These are phyloP conservation scores for Sporothrix inflata DNA, from an alignment of 2,329 filamentous ascomycete genomes.

Conservation along the genomic window DNA sequence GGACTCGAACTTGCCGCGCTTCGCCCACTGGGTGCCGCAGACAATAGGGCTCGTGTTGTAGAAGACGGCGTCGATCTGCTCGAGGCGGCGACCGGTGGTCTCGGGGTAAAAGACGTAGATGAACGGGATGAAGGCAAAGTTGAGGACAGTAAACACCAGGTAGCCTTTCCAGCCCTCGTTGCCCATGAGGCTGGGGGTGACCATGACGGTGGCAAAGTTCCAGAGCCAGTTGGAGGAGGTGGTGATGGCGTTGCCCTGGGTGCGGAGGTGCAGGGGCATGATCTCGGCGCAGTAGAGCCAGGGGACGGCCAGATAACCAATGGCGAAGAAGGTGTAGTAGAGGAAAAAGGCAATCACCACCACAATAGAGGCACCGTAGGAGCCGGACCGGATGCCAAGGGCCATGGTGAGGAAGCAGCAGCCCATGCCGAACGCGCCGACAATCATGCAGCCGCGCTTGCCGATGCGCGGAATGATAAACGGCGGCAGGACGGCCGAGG, in stretches of 20 bases:
- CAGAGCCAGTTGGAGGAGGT: slow-evolving; percentile 5
- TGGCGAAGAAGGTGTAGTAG: slow-evolving; percentile 2
- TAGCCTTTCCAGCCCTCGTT: slow-evolving; percentile 24
- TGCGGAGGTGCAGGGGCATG: neutral
- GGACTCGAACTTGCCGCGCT: slow-evolving; percentile 3
- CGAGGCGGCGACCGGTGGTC: slow-evolving; percentile 57
- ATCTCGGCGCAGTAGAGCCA: slow-evolving; percentile 6
- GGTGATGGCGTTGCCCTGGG: slow-evolving; percentile 1
- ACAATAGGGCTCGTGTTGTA: neutral
- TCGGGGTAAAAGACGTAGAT: slow-evolving; percentile 48
- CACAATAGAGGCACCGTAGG: neutral
- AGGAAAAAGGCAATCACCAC: neutral
- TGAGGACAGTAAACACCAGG: slow-evolving; percentile 45
- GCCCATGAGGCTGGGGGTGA: slow-evolving; percentile 25
- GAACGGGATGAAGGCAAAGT: slow-evolving; percentile 57
- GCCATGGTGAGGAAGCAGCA: neutral
- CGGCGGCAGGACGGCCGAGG: neutral
- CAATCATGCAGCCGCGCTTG: slow-evolving; percentile 1
- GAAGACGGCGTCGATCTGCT: slow-evolving; percentile 46
- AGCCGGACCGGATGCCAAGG: neutral
- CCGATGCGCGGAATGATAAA: slow-evolving; percentile 18
- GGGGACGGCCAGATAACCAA: neutral
- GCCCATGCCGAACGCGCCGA: slow-evolving; percentile 1
- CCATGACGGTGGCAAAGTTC: slow-evolving; percentile 46
- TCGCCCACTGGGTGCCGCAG: neutral